Evolutionary conservation across 1,284 basidiomycete species (phyloP).

Genomic region (Kwoniella shivajii): DNA sequence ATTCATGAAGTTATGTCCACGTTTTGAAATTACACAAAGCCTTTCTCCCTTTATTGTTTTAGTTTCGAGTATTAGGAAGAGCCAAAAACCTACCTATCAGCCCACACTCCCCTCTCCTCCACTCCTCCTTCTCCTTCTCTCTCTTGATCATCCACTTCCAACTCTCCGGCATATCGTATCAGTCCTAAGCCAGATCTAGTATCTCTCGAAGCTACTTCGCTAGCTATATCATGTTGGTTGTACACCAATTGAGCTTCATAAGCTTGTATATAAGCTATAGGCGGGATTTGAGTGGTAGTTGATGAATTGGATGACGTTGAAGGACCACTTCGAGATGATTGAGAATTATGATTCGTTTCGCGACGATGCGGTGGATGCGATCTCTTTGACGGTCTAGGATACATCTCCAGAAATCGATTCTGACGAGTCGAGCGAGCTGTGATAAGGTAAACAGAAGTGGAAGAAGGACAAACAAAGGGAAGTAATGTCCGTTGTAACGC

Average conservation of each 20-base stretch:
- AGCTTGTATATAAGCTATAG: conserved; percentile 36
- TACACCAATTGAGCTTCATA: conserved; percentile 48
- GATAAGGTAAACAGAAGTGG: neutral
- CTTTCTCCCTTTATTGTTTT: too few relatives aligned
- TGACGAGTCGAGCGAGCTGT: too few relatives aligned
- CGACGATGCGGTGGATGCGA: neutral
- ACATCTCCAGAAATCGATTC: neutral
- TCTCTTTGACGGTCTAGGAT: neutral
- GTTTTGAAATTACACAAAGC: too few relatives aligned
- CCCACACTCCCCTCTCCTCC: conserved; percentile 27
- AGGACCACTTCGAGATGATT: neutral
- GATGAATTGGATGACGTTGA: neutral
- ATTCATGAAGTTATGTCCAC: too few relatives aligned
- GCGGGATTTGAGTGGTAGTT: conserved; percentile 14
- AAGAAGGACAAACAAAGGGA: neutral
- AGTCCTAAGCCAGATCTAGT: conserved; percentile 17
- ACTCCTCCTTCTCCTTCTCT: conserved; percentile 6
- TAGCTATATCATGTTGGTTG: conserved; percentile 13
- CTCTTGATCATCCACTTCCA: neutral
- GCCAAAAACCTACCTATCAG: conserved; percentile 39
- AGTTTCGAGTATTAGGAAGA: neutral
- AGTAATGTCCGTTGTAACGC: too few relatives aligned
- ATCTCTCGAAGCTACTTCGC: conserved; percentile 3
- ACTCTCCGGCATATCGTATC: conserved; percentile 28
- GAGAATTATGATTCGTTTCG: neutral